phyloP scores from a whole-genome alignment of 1,284 basidiomycete genomes.

The Puccinia coronata region DNA sequence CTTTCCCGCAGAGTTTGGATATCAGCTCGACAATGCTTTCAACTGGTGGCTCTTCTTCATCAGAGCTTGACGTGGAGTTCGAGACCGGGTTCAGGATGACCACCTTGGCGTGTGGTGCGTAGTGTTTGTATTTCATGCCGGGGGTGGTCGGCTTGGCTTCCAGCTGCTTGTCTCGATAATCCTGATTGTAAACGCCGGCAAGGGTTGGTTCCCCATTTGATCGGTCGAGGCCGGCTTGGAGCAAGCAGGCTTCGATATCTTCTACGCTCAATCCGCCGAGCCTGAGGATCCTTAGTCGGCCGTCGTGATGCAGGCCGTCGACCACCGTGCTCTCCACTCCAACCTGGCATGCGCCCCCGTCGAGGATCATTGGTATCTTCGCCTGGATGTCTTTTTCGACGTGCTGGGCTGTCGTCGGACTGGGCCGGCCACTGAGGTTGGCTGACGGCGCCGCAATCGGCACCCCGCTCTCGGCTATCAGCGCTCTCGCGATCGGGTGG shows the following conservation, averaged over 20 bases:
- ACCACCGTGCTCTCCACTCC: conserved; percentile 96
- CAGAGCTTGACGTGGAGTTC: neutral
- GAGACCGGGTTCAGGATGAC: conserved; percentile 21
- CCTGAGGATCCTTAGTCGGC: conserved; percentile 76
- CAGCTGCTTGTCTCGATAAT: conserved; percentile 62
- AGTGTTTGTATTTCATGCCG: conserved; percentile 99
- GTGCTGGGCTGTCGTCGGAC: conserved; percentile 87
- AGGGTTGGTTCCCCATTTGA: neutral
- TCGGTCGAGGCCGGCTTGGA: conserved; percentile 54
- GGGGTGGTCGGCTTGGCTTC: conserved; percentile 80
- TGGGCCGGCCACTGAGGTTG: conserved; percentile 90
- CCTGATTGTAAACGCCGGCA: conserved; percentile 4
- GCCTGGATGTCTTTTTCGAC: conserved; percentile 67
- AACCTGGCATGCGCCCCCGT: conserved; percentile 86
- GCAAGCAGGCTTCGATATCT: conserved; percentile 70
- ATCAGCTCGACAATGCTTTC: neutral
- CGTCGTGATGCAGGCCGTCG: conserved; percentile 69
- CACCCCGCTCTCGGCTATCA: conserved; percentile 73
- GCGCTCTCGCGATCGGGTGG: conserved; percentile 84
- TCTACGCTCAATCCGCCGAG: conserved; percentile 93
- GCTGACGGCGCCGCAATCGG: conserved; percentile 95
- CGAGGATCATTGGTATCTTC: conserved; percentile 74
- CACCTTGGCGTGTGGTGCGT: conserved; percentile 67
- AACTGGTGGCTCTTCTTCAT: neutral
- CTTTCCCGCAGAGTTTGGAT: neutral